phyloP scores from a whole-genome alignment of 345 rosid species.

The Eutrema yunnanense region DNA sequence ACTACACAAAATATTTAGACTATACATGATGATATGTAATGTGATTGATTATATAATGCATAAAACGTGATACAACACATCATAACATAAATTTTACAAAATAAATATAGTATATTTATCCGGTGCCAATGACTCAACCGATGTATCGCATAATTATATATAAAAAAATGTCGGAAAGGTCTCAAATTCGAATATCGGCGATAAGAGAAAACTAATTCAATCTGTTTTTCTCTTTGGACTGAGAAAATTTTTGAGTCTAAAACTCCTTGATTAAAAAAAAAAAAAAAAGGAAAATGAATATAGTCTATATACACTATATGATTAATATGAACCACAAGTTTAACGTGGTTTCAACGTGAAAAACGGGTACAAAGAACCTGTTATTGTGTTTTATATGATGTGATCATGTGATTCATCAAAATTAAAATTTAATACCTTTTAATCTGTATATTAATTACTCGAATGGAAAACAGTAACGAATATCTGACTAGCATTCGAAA shows the following conservation, averaged over 20 bases:
- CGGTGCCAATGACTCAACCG: too few species aligned
- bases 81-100: background rate
- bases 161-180: too few species aligned
- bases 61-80: background rate
- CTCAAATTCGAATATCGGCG: too few species aligned
- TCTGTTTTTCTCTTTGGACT: background rate
- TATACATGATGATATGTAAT: background rate
- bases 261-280: too few species aligned
- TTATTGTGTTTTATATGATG: background rate
- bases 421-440: background rate
- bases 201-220: too few species aligned
- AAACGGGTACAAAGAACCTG: background rate
- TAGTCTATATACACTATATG: background rate
- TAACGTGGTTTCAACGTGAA: background rate
- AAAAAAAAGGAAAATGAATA: too few species aligned
- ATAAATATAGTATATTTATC: background rate
- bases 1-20: background rate
- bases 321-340: background rate
- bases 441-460: background rate
- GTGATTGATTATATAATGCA: background rate
- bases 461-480: background rate
- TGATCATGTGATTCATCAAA: background rate
- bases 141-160: too few species aligned
- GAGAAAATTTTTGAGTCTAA: background rate
- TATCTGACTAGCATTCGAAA: background rate